phyloP scores from a whole-genome alignment of 139 green algal genomes.

The Tetraselmis chui region DNA sequence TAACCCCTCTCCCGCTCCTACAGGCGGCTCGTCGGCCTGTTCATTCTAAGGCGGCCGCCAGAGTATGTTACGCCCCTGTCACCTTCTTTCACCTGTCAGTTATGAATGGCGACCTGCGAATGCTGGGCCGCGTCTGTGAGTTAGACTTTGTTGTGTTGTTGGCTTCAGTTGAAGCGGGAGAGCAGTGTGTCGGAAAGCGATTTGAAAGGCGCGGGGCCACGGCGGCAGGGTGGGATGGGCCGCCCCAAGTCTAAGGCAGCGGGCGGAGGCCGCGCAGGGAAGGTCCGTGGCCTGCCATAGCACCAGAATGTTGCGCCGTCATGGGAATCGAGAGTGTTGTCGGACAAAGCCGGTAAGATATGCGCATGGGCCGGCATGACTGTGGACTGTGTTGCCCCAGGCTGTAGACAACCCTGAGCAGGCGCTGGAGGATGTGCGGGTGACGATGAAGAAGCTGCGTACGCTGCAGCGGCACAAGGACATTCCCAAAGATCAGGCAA shows the following conservation, averaged over 20 bases:
- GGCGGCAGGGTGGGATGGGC: too few relatives aligned
- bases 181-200: not conserved
- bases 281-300: conserved; percentile 2
- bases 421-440: conserved; percentile 15
- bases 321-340: not conserved
- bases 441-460: conserved; percentile 45
- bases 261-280: too few relatives aligned
- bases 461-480: conserved; percentile 32
- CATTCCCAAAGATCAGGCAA: conserved; percentile 27
- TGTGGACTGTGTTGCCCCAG: not conserved
- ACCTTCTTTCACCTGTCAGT: too few relatives aligned
- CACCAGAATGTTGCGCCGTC: not conserved
- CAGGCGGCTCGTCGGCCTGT: too few relatives aligned
- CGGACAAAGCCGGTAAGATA: too few relatives aligned
- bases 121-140: too few relatives aligned
- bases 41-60: too few relatives aligned
- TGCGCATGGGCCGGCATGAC: not conserved
- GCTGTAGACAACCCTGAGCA: conserved; percentile 2
- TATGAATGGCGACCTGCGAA: too few relatives aligned
- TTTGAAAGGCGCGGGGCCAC: not conserved
- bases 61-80: too few relatives aligned
- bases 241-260: not conserved
- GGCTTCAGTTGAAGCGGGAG: not conserved
- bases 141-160: too few relatives aligned
- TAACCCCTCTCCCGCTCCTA: too few relatives aligned